Conservation (phyloP, 169 alveolate genomes). For the Cyclospora cayetanensis region DNA sequence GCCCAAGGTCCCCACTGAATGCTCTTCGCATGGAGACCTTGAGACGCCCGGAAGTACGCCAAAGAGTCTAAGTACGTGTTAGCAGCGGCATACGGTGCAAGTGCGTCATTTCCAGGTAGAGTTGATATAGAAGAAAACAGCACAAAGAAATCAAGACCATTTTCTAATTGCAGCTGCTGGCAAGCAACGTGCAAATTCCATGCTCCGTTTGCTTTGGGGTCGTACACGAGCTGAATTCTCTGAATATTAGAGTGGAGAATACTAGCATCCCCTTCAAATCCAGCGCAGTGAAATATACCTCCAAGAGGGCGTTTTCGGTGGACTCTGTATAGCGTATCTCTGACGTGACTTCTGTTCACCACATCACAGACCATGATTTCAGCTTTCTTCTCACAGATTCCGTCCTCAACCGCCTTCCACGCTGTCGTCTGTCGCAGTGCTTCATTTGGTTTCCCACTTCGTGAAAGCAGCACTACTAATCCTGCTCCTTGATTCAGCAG, state of each 20-base stretch:
- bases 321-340: neutral
- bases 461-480: conserved; percentile 59
- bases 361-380: conserved; percentile 52
- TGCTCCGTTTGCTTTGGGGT: conserved; percentile 78
- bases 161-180: conserved; percentile 31
- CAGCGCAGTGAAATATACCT: conserved; percentile 80
- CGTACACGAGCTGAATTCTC: conserved; percentile 67
- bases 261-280: conserved; percentile 69
- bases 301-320: conserved; percentile 21
- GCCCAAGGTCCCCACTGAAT: conserved; percentile 84
- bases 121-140: conserved; percentile 77
- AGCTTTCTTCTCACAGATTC: neutral
- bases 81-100: conserved; percentile 79
- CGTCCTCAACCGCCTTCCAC: conserved; percentile 46
- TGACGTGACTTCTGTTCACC: neutral
- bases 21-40: conserved; percentile 71
- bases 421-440: neutral
- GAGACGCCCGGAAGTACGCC: conserved; percentile 72
- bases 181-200: conserved; percentile 75
- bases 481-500: conserved; percentile 74
- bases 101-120: conserved; percentile 77
- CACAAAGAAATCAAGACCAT: conserved; percentile 66
- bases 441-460: conserved; percentile 38
- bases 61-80: conserved; percentile 75
- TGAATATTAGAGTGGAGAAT: conserved; percentile 45